A percentile compares a stretch with the other conserved stretches of the same genome.
Conservation (phyloP, 2,329 filamentous ascomycete genomes). For the Stachybotrys echinatus region DNA sequence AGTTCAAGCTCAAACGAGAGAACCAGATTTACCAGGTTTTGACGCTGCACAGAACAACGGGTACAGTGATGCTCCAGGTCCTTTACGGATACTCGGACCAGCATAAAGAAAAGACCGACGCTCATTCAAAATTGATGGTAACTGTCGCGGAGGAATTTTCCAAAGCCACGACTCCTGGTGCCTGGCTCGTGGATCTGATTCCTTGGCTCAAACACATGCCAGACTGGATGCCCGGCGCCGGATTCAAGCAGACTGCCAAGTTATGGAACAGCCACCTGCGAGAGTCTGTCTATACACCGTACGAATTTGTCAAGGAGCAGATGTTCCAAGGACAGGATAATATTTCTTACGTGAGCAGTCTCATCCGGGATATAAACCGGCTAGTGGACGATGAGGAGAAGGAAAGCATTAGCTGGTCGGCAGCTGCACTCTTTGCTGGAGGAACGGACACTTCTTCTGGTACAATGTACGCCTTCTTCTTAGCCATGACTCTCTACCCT, state of each 20-base stretch:
- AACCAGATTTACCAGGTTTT: background rate
- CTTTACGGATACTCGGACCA: constrained; percentile 13
- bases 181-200: constrained; percentile 16
- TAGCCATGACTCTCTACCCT: constrained; percentile 37
- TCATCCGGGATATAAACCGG: background rate
- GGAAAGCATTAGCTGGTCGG: background rate
- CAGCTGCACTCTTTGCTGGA: constrained; percentile 3
- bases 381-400: background rate
- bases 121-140: constrained; percentile 13
- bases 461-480: constrained; percentile 31
- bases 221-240: constrained; percentile 8
- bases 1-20: background rate
- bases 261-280: constrained; percentile 11
- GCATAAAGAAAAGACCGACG: constrained; percentile 9
- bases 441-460: constrained; percentile 10
- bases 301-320: constrained; percentile 11
- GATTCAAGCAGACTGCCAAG: constrained; percentile 14
- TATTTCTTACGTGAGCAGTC: constrained; percentile 9
- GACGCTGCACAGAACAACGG: constrained; percentile 9
- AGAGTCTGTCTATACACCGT: constrained; percentile 11
- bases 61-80: constrained; percentile 9
- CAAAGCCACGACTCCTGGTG: constrained; percentile 10
- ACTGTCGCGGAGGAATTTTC: constrained; percentile 14
- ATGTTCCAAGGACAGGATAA: constrained; percentile 4
- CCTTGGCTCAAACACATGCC: constrained; percentile 8